A percentile compares a stretch with the other conserved stretches of the same genome.
Evolutionary conservation across 2,329 filamentous ascomycete genomes (phyloP).

Genomic region (Alternaria sp.): DNA sequence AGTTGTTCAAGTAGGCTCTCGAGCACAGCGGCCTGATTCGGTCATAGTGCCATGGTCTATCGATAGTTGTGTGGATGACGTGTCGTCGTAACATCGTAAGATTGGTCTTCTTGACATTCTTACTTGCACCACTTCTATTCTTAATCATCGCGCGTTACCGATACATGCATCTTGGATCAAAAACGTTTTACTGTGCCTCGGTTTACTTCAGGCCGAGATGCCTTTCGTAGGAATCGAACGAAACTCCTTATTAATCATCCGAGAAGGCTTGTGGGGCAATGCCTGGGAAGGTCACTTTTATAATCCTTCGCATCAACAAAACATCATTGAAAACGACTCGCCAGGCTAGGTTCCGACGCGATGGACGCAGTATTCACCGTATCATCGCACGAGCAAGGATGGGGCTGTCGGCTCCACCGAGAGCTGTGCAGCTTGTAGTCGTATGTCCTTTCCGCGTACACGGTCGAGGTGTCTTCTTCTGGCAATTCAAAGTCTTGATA

Average conservation of each 20-base stretch:
- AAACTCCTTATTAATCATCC: background rate
- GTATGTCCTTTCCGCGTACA: background rate
- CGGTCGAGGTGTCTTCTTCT: background rate
- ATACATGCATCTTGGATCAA: background rate
- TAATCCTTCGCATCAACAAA: background rate
- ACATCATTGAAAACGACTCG: background rate
- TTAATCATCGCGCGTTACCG: background rate
- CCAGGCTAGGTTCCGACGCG: background rate
- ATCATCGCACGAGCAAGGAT: background rate
- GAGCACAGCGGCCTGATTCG: background rate
- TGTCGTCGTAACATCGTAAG: background rate
- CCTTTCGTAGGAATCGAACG: background rate
- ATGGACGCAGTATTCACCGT: background rate
- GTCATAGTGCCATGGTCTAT: too few species aligned
- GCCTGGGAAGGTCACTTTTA: background rate
- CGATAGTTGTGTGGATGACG: background rate
- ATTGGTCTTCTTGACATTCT: background rate
- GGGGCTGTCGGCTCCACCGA: background rate
- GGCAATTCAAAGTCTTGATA: background rate
- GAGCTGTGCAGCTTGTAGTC: background rate
- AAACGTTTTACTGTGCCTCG: background rate
- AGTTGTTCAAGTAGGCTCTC: constrained; percentile 33
- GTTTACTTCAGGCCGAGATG: background rate
- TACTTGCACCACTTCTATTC: background rate
- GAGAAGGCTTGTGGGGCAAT: background rate